Base-by-base conservation (phyloP, 495 filamentous ascomycete genomes). In the Penicillium steckii region DNA sequence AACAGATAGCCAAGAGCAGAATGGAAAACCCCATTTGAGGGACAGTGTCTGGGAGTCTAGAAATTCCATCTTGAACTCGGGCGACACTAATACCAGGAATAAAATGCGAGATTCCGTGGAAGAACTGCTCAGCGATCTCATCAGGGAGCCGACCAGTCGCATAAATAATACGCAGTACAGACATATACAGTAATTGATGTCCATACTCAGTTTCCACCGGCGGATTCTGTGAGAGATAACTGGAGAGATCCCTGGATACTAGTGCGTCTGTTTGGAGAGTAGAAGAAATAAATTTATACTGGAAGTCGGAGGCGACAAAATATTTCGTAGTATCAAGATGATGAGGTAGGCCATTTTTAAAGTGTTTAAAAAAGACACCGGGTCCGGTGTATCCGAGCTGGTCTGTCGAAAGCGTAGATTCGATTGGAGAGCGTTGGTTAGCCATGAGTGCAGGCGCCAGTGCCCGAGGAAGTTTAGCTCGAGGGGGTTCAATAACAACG, bases 41-140 rank as follows among this genome's bases (percentile, higher is more conserved):
- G 8, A 24, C 26, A 12, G 15, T 24, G 10, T 17, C 21, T 13
- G 46, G n/a, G 19, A 49, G 22, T 12, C 46, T 27, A 26, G 33
- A 22, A 8, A 41, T 18, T 15, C 22, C 23, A 25, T 41, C 10
- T 8, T 49, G 35, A 15, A 49, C 23, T 21, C 46, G 46, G 26
- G 37, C 38, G 33, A 32, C 22, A 21, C 46, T 41, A n/a, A 49
- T 19, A 24, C 17, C 18, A 4, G 46, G 46, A 35, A 41, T 18
- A 27, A 40, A 49, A 7, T n/a, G 21, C 8, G 12, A 29, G n/a
- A 49, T 41, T 38, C 46, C 46, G 23, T 13, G 2, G 23, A 41
- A 49, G 23, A 49, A 49, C 33, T 41, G 32, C 23, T 49, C 22
- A 23, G 41, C n/a, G 15, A 49, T 49, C 7, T 49, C 46, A 8